phyloP scores from a whole-genome alignment of 768 basidiomycete species.

The Suillus lakei region DNA sequence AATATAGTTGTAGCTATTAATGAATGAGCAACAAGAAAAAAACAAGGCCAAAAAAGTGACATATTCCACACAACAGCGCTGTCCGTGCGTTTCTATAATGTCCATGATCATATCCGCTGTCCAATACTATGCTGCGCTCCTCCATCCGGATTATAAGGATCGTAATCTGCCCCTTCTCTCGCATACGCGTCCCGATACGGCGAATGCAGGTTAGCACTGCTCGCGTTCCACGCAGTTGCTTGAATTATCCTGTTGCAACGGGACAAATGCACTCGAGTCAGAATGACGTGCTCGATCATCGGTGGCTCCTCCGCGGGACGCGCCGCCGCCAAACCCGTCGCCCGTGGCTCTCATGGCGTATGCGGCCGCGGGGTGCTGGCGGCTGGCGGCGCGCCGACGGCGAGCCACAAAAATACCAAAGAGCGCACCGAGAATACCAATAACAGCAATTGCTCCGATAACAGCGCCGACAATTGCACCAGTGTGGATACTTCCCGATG shows the following conservation, averaged over 20 bases:
- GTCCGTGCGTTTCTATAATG: constrained; percentile 4
- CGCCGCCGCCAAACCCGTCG: constrained; percentile 13
- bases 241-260: constrained; percentile 66
- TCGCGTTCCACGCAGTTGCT: constrained; percentile 65
- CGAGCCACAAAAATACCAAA: constrained; percentile 54
- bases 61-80: not conserved
- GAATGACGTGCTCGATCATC: constrained; percentile 44
- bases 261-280: constrained; percentile 73
- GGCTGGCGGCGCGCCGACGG: constrained; percentile 50
- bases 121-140: not conserved
- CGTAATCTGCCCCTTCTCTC: constrained; percentile 10
- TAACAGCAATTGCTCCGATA: constrained; percentile 33
- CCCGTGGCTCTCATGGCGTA: constrained; percentile 45
- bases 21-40: constrained; percentile 1
- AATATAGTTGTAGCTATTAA: constrained; percentile 1
- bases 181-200: constrained; percentile 40
- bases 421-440: constrained; percentile 36
- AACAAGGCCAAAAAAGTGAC: not conserved
- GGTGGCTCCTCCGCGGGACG: constrained; percentile 27
- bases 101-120: constrained; percentile 3
- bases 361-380: constrained; percentile 32
- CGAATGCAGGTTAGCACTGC: constrained; percentile 49
- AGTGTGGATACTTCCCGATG: constrained; percentile 25
- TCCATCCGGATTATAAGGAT: constrained; percentile 12
- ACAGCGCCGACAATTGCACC: constrained; percentile 33